Base-by-base conservation (phyloP, 345 rosid species). In the Arabidopsis thaliana region DNA sequence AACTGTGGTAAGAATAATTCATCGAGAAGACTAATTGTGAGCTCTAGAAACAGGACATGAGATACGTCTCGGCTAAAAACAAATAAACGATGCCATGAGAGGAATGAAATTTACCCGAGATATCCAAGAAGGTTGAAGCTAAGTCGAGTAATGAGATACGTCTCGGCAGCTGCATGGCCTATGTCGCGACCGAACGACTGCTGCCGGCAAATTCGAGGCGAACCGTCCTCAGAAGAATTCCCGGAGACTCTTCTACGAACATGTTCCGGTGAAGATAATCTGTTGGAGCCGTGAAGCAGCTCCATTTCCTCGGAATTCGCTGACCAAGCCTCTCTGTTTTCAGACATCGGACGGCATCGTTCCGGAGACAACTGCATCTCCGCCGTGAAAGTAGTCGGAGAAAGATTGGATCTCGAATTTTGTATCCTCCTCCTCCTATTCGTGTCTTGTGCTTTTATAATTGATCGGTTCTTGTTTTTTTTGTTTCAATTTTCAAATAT, bases 161-260 rank as follows among this genome's bases (percentile, higher is more conserved):
- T 90, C 67, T 95, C 96, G 0, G 96, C 87, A 3, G 97, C 93
- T 1, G 91, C 97, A 56, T 85, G 97, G 4, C 86, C 91, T 7
- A 90, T 80, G 1, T 92, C 96, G 12, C 59, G 73, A 59, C 87
- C 62, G 2, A 87, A 57, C 2, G 98, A 84, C 69, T 64, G 86
- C 80, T 84, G 83, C 61, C 90, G 79, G 55, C 74, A 36, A 13
- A 73, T 3, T 66, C 22, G 45, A 67, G 86, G 75, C 37, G 53
- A 4, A 12, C 8, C 45, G 5, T 72, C 67, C 42, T 59, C 34
- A 4, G 56, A 53, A 20, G 72, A 65, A 44, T 72, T 82, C 40
- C 62, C 72, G 24, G 74, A 20, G n/a, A 56, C 65, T 51, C 86
- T 80, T 36, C 84, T 83, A n/a, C 81, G 86, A 49, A 72, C 60